Conservation (phyloP, 805 yeast species). For the Yamadazyma nakazawae region DNA sequence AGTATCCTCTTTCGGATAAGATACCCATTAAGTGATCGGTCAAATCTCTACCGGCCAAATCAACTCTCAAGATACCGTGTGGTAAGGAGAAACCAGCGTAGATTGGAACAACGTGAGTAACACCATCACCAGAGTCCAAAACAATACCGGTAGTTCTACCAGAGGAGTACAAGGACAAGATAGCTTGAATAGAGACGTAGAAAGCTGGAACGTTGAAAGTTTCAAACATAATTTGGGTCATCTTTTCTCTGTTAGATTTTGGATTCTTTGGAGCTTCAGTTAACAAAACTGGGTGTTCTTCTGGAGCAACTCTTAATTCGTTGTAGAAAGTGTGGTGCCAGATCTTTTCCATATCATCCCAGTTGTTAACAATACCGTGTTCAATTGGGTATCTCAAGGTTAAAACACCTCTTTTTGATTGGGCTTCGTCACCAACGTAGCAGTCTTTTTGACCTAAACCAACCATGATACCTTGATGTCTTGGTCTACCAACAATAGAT, state of each 20-base stretch:
- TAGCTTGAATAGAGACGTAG: constrained; percentile 98
- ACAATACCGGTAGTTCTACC: constrained; percentile 99
- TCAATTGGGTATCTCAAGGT: constrained; percentile 98
- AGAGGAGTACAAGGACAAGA: constrained; percentile 94
- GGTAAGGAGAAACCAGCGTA: constrained; percentile 99
- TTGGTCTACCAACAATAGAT: constrained; percentile 99
- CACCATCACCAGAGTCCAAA: constrained; percentile 99
- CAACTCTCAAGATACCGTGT: constrained; percentile 97
- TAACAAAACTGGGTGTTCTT: constrained; percentile 98
- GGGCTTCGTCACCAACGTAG: constrained; percentile 99
- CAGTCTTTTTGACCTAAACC: constrained; percentile 99
- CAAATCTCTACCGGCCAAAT: constrained; percentile 99
- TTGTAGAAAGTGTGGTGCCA: constrained; percentile 99
- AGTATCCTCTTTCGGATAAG: constrained; percentile 97
- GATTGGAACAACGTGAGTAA: constrained; percentile 99
- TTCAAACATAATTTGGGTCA: constrained; percentile 99
- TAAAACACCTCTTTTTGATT: constrained; percentile 99
- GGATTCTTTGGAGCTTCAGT: constrained; percentile 99
- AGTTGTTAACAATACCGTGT: constrained; percentile 99
- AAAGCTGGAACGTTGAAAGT: constrained; percentile 99
- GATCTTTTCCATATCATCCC: constrained; percentile 99
- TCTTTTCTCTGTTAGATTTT: constrained; percentile 98
- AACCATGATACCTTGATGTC: constrained; percentile 99
- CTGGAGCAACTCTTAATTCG: constrained; percentile 99
- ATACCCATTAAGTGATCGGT: constrained; percentile 99